Evolutionary conservation across 768 basidiomycete genomes (phyloP).

Genomic region (Pisolithus tinctorius): DNA sequence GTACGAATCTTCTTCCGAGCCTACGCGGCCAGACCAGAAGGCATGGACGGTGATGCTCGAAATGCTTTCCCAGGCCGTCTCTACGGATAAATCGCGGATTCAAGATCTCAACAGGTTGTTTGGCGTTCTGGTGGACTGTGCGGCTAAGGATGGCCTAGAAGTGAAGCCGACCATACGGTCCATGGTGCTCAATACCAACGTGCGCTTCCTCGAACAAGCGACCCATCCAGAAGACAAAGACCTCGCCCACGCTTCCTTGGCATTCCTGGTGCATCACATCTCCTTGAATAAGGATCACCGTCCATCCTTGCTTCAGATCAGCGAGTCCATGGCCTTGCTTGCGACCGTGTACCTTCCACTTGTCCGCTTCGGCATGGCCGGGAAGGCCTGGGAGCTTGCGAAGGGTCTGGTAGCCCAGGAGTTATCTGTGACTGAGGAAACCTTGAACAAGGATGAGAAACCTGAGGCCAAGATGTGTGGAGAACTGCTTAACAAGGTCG

Average conservation of each 20-base stretch:
- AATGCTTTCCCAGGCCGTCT: conserved; percentile 36
- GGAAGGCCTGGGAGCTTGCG: conserved; percentile 21
- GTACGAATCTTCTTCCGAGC: conserved; percentile 35
- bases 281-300: neutral
- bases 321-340: neutral
- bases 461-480: conserved; percentile 8
- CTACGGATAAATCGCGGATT: conserved; percentile 31
- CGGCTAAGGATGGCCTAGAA: conserved; percentile 27
- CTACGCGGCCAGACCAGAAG: conserved; percentile 44
- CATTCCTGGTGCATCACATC: conserved; percentile 23
- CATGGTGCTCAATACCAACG: conserved; percentile 39
- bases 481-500: conserved; percentile 7
- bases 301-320: neutral
- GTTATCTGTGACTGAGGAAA: neutral
- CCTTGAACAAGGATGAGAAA: neutral
- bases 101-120: conserved; percentile 54
- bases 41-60: conserved; percentile 60
- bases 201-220: conserved; percentile 24
- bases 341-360: conserved; percentile 12
- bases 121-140: conserved; percentile 30
- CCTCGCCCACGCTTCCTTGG: conserved; percentile 7
- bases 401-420: conserved; percentile 7
- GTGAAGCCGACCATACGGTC: conserved; percentile 33
- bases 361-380: conserved; percentile 13
- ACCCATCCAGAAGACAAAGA: conserved; percentile 6